Evolutionary conservation across 176 grass and related monocot species (phyloP), one percentile per base, ranked within the genome.

Genomic region (Oryza coarctata): DNA sequence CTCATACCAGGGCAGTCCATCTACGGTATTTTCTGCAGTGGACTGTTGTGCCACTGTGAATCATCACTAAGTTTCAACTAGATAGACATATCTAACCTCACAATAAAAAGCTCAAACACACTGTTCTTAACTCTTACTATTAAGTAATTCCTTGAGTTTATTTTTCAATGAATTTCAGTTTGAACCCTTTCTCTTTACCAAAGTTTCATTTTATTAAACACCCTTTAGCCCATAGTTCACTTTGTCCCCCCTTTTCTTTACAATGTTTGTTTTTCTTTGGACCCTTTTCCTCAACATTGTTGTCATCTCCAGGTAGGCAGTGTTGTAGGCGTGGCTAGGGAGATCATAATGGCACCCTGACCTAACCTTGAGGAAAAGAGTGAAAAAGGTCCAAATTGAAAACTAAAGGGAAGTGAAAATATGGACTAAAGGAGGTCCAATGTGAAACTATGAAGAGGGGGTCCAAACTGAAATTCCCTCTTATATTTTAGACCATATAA

Each of bases 81-180:
- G 44, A 71, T 77, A 77, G 40, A 43, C 66, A 64, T 34, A 88
- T 80, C 65, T 77, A 82, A 73, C 60, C 22, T 11, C 17, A 72
- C 52, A 60, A 44, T 29, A 7, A 65, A 71, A 77, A 31, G 13
- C 71, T 75, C 33, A 71, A 84, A 14, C 34, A 50, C 17, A 31
- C 23, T 36, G 40, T 79, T 18, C 27, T 74, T 70, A 65, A 35
- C 60, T 71, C 22, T 26, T 76, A n/a, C n/a, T n/a, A 61, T 65
- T 9, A 11, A 10, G 29, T 40, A 63, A 76, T 34, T 76, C 30
- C 40, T 65, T 58, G 20, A 60, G 23, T 82, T 83, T 71, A 34
- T 60, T 77, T 55, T 55, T 22, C 17, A 55, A 9, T n/a, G 50
- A n/a, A 55, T 22, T 55, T 22, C 17, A 55, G 50, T 55, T 3